Evolutionary conservation across 495 filamentous ascomycete species (phyloP).

Genomic region (Penicillium odoratum): DNA sequence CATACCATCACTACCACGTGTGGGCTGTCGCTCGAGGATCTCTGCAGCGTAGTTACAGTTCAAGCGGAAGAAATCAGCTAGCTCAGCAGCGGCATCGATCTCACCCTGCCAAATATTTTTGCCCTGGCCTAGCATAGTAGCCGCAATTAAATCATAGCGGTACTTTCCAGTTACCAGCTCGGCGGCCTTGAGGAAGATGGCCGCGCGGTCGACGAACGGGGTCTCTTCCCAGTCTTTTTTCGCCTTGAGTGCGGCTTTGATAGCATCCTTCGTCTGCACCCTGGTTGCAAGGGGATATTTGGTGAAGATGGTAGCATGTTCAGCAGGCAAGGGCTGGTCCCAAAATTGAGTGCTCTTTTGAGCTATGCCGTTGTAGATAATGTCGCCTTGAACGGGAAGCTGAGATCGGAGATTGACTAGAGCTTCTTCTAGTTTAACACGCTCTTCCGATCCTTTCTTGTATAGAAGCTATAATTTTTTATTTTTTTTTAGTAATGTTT

Average conservation of each 20-base stretch:
- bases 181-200: conserved; percentile 91
- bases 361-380: conserved; percentile 61
- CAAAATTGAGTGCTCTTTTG: conserved; percentile 27
- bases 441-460: conserved; percentile 68
- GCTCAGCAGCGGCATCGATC: conserved; percentile 90
- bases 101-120: conserved; percentile 98
- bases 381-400: conserved; percentile 42
- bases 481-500: background rate
- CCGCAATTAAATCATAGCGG: conserved; percentile 88
- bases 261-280: conserved; percentile 69
- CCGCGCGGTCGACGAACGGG: conserved; percentile 84
- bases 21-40: conserved; percentile 73
- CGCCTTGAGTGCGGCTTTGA: conserved; percentile 76
- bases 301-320: conserved; percentile 67
- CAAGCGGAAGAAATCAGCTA: conserved; percentile 86
- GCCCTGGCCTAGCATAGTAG: conserved; percentile 92
- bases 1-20: conserved; percentile 52
- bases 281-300: conserved; percentile 71
- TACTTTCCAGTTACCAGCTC: conserved; percentile 88
- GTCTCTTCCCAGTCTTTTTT: conserved; percentile 80
- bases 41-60: conserved; percentile 78
- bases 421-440: conserved; percentile 64
- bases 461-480: conserved; percentile 62
- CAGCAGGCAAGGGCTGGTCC: conserved; percentile 70
- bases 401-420: conserved; percentile 53